Conservation (phyloP, 768 basidiomycete genomes). For the Tremella fuciformis region DNA sequence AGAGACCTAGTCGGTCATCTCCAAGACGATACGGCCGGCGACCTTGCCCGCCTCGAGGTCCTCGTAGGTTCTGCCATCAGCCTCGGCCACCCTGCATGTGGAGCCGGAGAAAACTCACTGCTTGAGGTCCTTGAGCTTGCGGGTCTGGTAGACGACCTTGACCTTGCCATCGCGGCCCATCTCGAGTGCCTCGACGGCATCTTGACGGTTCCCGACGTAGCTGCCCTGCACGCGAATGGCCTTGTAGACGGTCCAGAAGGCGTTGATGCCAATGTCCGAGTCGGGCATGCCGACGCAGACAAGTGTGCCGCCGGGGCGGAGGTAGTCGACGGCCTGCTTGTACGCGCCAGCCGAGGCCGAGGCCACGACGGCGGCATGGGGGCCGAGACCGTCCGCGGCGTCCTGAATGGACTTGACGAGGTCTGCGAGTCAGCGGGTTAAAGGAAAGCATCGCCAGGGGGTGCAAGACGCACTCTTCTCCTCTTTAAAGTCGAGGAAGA, state of each 20-base stretch:
- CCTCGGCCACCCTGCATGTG: background rate
- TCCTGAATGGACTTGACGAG: conserved; percentile 65
- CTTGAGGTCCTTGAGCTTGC: conserved; percentile 21
- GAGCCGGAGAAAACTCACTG: conserved; percentile 6
- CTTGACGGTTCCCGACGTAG: conserved; percentile 63
- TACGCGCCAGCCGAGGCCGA: conserved; percentile 53
- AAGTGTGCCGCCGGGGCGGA: conserved; percentile 56
- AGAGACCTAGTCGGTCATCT: background rate
- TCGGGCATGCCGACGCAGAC: conserved; percentile 74
- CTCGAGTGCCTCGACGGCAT: conserved; percentile 73
- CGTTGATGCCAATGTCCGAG: conserved; percentile 54
- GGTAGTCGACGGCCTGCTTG: conserved; percentile 62
- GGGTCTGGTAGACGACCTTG: conserved; percentile 43
- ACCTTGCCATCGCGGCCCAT: conserved; percentile 71
- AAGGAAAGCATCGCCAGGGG: no score
- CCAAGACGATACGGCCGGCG: conserved; percentile 26
- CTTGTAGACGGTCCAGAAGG: conserved; percentile 51
- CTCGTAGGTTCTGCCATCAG: conserved; percentile 20
- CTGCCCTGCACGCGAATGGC: conserved; percentile 52
- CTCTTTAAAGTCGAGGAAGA: conserved; percentile 68
- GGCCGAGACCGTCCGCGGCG: conserved; percentile 65
- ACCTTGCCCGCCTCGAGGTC: conserved; percentile 30
- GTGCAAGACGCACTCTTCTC: conserved; percentile 50
- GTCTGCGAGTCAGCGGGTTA: conserved; percentile 53
- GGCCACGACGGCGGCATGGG: conserved; percentile 61